Percentiles rank a stretch among this genome's conserved stretches.
Evolutionary conservation across 768 basidiomycete species (phyloP).

Genomic region (Dentipellis sp.): DNA sequence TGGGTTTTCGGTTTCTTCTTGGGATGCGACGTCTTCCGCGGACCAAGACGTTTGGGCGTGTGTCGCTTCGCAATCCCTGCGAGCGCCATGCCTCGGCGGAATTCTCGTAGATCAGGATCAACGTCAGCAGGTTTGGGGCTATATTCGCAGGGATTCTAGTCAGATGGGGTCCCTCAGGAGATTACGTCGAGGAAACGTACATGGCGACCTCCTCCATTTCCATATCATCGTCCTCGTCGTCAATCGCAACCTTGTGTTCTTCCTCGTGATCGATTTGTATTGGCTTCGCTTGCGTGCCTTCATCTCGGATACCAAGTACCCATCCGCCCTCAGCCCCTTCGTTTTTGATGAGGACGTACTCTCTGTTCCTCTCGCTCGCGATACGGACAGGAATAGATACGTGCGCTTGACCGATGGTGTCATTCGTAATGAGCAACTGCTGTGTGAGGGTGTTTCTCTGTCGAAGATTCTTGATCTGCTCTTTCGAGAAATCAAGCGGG

Average conservation of each 20-base stretch:
- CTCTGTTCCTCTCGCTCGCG: constrained; percentile 88
- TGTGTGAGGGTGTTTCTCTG: constrained; percentile 90
- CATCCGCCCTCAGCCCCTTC: constrained; percentile 83
- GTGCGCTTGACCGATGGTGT: constrained; percentile 84
- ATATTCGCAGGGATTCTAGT: constrained; percentile 11
- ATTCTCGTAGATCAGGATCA: constrained; percentile 59
- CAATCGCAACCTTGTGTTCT: constrained; percentile 17
- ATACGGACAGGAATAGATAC: constrained; percentile 89
- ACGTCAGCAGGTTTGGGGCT: constrained; percentile 18
- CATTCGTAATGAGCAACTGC: constrained; percentile 84
- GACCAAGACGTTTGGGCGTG: constrained; percentile 24
- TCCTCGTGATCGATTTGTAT: constrained; percentile 76
- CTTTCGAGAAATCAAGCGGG: constrained; percentile 90
- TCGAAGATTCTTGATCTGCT: constrained; percentile 86
- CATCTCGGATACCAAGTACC: constrained; percentile 86
- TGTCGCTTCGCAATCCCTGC: constrained; percentile 45
- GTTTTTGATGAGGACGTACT: constrained; percentile 94
- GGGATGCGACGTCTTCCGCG: constrained; percentile 22
- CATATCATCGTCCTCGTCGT: constrained; percentile 26
- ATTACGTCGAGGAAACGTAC: constrained; percentile 25
- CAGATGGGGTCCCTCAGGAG: not conserved
- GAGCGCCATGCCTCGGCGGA: constrained; percentile 52
- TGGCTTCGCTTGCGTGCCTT: constrained; percentile 76
- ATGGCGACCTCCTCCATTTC: constrained; percentile 81
- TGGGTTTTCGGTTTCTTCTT: constrained; percentile 27